Evolutionary conservation across 1,139 yeast genomes (phyloP), one percentile per base, ranked within the genome.

Genomic region (Yamadazyma spencermartinsiae): DNA sequence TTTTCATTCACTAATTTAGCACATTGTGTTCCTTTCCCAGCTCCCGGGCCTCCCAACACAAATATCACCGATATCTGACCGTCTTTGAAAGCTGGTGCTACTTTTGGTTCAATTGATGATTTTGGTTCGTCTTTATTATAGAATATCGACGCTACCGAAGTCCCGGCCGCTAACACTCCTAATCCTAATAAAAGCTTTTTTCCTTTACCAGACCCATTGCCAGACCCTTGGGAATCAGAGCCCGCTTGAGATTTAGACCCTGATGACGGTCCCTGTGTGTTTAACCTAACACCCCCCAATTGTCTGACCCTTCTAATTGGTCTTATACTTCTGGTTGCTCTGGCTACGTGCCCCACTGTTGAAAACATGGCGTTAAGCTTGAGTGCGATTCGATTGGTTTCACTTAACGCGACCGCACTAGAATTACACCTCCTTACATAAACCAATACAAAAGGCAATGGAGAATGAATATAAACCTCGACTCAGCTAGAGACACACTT

Each of bases 11-110:
- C 97, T 42, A 92, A 73, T 54, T 79, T 85, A 31, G 82, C 86
- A 68, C 97, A 88, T 64, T 92, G 98, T 2, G 98, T 92, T 41
- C 98, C 98, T 59, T 92, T 92, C 30, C 98, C 98, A 13, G 96
- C 84, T 12, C 98, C 97, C 3, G 90, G 90, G 2, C 90, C 88
- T 24, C 95, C 95, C 28, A 92, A 76, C 6, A 92, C 96, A 60
- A 87, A 92, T 20, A 92, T 75, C 6, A 92, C 96, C 23, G 86
- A 79, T 23, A 86, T 78, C 41, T 82, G 79, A 29, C 80, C 82
- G 3, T 74, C 72, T 4, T 76, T 61, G 56, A 85, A 85, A 0
- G 83, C 79, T 7, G 51, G 45, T 10, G 72, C 58, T 3, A 50
- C 44, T 29, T 40, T 41, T 9, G 72, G 76, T 48, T 78, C 83